Conservation (phyloP, 176 grass and related monocot genomes). For the Saccharum spontaneum region DNA sequence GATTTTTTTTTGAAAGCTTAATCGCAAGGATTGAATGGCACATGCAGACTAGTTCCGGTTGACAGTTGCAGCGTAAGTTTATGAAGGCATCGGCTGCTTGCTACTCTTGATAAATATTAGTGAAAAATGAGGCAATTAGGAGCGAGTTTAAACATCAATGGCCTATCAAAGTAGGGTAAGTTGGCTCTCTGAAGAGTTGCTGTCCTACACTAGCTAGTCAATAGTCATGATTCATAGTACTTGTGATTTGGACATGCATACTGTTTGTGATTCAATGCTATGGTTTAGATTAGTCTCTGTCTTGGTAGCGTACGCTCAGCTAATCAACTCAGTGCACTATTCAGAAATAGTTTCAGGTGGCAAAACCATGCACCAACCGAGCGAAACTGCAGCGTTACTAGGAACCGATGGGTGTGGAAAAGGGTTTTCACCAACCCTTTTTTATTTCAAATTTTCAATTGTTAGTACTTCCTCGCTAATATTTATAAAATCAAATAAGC, state of each 20-base stretch:
- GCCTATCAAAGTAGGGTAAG: neutral
- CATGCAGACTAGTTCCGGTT: neutral
- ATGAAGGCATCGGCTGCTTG: neutral
- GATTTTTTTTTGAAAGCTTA: neutral
- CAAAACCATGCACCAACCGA: slow-evolving; percentile 22
- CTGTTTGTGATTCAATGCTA: neutral
- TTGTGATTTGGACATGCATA: neutral
- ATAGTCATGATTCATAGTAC: neutral
- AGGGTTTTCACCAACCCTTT: neutral
- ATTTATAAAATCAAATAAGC: neutral
- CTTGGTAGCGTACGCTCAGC: neutral
- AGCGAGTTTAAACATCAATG: neutral
- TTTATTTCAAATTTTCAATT: neutral
- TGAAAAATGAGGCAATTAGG: neutral
- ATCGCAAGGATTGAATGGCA: neutral
- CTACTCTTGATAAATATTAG: neutral
- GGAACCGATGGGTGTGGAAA: neutral
- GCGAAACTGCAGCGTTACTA: neutral
- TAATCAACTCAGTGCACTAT: neutral
- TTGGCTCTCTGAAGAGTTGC: neutral
- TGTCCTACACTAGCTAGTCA: neutral
- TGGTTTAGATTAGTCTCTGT: neutral
- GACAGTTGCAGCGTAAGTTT: neutral
- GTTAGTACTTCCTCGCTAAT: neutral
- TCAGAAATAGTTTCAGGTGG: neutral